Evolutionary conservation across 2,329 filamentous ascomycete genomes (phyloP).

Genomic region (Penicillium sp.): DNA sequence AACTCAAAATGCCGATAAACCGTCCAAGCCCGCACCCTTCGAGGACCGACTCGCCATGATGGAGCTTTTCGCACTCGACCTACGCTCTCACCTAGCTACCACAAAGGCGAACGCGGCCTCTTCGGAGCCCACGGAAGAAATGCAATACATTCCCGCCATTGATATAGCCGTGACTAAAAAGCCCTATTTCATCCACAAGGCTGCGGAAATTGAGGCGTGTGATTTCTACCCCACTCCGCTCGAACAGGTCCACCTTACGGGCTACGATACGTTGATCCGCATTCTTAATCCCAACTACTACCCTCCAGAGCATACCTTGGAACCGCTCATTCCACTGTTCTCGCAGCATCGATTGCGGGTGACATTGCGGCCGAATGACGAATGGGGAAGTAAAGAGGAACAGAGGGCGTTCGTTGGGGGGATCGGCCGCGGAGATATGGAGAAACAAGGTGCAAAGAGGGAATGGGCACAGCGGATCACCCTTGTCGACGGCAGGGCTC

Average conservation of each 20-base stretch:
- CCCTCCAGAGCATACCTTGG: conserved; percentile 41
- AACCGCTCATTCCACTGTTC: conserved; percentile 42
- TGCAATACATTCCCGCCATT: conserved; percentile 29
- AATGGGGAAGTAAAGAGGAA: conserved; percentile 38
- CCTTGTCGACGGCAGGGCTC: conserved; percentile 38
- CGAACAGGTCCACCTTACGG: conserved; percentile 47
- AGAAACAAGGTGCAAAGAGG: conserved; percentile 35
- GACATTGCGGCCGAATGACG: conserved; percentile 41
- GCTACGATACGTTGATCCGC: conserved; percentile 48
- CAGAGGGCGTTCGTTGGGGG: conserved; percentile 37
- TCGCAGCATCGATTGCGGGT: conserved; percentile 43
- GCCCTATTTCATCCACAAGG: conserved; percentile 49
- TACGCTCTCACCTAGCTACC: conserved; percentile 31
- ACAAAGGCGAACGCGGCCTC: not conserved
- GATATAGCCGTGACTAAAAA: conserved; percentile 48
- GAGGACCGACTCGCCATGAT: conserved; percentile 50
- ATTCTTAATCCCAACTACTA: conserved; percentile 50
- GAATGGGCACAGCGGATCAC: conserved; percentile 44
- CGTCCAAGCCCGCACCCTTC: conserved; percentile 47
- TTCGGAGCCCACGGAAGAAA: not conserved
- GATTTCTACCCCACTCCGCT: conserved; percentile 33
- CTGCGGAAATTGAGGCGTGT: conserved; percentile 39
- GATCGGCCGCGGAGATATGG: conserved; percentile 37
- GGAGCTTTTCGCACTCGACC: conserved; percentile 44
- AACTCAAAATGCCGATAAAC: conserved; percentile 63